phyloP scores from a whole-genome alignment of 2,329 filamentous ascomycete species.

The Fusarium mexicanum region DNA sequence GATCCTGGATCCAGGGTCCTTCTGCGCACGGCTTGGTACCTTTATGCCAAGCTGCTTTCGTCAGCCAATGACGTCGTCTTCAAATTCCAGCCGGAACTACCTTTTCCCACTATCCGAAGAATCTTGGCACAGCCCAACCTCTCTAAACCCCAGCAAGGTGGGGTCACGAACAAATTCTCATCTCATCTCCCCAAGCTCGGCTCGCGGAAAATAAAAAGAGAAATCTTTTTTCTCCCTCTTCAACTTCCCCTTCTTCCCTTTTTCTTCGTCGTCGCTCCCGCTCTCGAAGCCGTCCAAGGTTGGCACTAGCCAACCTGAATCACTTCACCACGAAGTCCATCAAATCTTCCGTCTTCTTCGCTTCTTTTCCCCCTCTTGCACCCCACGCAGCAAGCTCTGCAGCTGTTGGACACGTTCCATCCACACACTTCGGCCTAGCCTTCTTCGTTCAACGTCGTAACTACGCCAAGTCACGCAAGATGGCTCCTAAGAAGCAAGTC shows the following conservation, averaged over 20 bases:
- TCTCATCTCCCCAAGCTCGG: slow-evolving; percentile 41
- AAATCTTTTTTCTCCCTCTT: slow-evolving; percentile 32
- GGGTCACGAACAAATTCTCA: slow-evolving; percentile 46
- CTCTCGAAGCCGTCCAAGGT: slow-evolving; percentile 49
- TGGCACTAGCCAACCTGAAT: slow-evolving; percentile 52
- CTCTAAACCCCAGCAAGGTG: slow-evolving; percentile 38
- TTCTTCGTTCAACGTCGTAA: slow-evolving; percentile 60
- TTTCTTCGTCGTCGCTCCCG: slow-evolving; percentile 36
- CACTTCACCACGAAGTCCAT: slow-evolving; percentile 56
- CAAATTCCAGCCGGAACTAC: slow-evolving; percentile 14
- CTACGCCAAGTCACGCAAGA: slow-evolving; percentile 73
- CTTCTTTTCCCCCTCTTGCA: slow-evolving; percentile 61
- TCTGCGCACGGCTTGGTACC: slow-evolving; percentile 12
- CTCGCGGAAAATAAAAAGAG: slow-evolving; percentile 40
- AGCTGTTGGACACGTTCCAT: slow-evolving; percentile 60
- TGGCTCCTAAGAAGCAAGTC: slow-evolving; percentile 94
- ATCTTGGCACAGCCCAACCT: slow-evolving; percentile 41
- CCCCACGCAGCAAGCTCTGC: slow-evolving; percentile 75
- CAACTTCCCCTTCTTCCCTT: slow-evolving; percentile 17
- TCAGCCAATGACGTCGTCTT: slow-evolving; percentile 42
- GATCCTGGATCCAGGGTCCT: slow-evolving; percentile 28
- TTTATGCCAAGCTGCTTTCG: slow-evolving; percentile 31
- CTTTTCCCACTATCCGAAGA: slow-evolving; percentile 12
- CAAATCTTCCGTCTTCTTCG: slow-evolving; percentile 55
- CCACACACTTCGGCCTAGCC: slow-evolving; percentile 61